Evolutionary conservation across 2,329 filamentous ascomycete species (phyloP), one percentile per base, ranked within the genome.

Genomic region (Sporothrix brasiliensis): DNA sequence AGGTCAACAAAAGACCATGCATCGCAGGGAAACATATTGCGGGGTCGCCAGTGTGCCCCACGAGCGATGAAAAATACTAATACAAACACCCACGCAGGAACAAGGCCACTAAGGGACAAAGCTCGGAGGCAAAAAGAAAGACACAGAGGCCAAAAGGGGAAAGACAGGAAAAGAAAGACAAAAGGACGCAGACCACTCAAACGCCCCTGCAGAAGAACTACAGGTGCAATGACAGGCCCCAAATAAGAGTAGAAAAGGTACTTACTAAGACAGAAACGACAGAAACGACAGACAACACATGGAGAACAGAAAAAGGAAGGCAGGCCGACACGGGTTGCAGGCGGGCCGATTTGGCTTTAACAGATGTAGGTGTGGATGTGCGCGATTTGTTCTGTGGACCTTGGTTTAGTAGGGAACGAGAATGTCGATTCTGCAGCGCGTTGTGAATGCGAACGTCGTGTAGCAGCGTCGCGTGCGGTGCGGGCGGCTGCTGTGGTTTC

Each of bases 281-380:
- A 69, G 53, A 68, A 77, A 74, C 75, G 70, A 77, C 71, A 27
- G 78, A 79, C 67, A 76, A 74, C 53, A 78, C 70, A 70, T 76
- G 76, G 52, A 79, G 69, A 49, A 78, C 67, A 50, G 75, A 75
- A 63, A 75, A 69, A 21, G 73, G 68, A 50, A 63, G 65, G 44
- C 65, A 69, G 44, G 68, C 60, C 56, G 71, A 67, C 47, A 50
- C 68, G 56, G 71, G 67, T 68, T 71, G 52, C 66, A 73, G 72
- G 71, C 70, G 72, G 73, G 71, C 72, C 71, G 74, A 72, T 52
- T 72, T 69, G 69, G 71, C 50, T 68, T 73, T 69, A 41, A 52
- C 24, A 56, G 49, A 34, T 24, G 67, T 73, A 71, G 56, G 68
- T 68, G 68, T 41, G 47, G 52, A 24, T 49, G 53, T 73, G 71